These are phyloP conservation scores for Laburnicola sp. DNA, from an alignment of 2,329 filamentous ascomycete genomes.

Conservation along the genomic window DNA sequence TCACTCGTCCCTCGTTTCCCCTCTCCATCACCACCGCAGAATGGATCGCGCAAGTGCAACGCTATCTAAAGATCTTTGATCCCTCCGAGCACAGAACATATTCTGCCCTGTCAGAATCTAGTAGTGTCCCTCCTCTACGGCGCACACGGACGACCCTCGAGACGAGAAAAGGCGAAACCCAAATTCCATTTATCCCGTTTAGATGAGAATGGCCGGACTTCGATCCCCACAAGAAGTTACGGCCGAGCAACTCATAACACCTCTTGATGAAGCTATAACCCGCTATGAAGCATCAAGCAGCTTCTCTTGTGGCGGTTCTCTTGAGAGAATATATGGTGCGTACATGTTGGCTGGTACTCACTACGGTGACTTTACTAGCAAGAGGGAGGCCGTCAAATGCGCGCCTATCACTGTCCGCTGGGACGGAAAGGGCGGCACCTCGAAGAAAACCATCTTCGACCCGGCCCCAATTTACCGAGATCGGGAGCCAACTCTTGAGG, in stretches of 20 bases:
- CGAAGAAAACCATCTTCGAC: slow-evolving; percentile 9
- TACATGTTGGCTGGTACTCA: neutral
- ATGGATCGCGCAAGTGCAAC: no score
- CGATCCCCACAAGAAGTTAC: slow-evolving; percentile 2
- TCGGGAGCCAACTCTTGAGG: neutral
- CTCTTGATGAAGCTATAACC: slow-evolving; percentile 4
- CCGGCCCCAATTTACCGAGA: neutral
- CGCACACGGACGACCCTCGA: no score
- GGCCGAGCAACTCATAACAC: slow-evolving; percentile 1
- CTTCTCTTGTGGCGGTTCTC: neutral
- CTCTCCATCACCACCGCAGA: no score
- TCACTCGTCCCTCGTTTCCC: neutral
- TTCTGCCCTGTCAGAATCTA: no score
- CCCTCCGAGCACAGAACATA: no score
- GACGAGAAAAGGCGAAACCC: neutral
- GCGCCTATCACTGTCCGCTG: slow-evolving; percentile 6
- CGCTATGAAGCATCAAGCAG: slow-evolving; percentile 6
- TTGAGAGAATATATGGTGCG: neutral
- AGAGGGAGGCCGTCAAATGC: neutral
- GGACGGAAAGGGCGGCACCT: neutral
- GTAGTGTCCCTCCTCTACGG: no score
- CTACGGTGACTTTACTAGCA: neutral
- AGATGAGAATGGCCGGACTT: slow-evolving; percentile 3
- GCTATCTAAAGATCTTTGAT: no score
- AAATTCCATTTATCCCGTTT: neutral